Evolutionary conservation across 2,329 filamentous ascomycete species (phyloP).

Genomic region (Mycosphaerella sp.): DNA sequence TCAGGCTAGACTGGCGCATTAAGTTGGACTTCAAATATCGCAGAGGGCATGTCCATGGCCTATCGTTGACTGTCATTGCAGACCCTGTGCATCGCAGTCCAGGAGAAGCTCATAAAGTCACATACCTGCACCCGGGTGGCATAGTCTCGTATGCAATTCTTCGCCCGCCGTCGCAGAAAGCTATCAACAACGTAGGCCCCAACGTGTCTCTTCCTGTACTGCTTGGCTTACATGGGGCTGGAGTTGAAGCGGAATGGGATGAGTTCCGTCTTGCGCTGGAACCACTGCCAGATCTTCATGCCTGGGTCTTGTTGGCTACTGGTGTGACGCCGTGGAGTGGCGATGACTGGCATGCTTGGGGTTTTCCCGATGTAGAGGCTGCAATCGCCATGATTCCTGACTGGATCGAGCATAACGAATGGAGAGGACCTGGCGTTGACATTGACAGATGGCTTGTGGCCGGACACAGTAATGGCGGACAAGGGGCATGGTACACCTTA

Average conservation of each 20-base stretch:
- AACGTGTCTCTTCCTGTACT: constrained; percentile 42
- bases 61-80: constrained; percentile 11
- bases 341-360: constrained; percentile 58
- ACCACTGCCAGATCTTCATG: constrained; percentile 46
- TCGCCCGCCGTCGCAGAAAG: constrained; percentile 45
- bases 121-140: constrained; percentile 48
- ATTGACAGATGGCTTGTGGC: constrained; percentile 46
- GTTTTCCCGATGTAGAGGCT: constrained; percentile 50
- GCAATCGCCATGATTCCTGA: constrained; percentile 44
- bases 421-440: constrained; percentile 45
- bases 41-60: constrained; percentile 7
- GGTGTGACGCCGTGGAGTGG: constrained; percentile 54
- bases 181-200: constrained; percentile 24
- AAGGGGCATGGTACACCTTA: constrained; percentile 52
- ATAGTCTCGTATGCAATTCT: constrained; percentile 53
- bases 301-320: constrained; percentile 51
- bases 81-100: constrained; percentile 3
- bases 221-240: constrained; percentile 51
- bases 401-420: constrained; percentile 46
- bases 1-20: constrained; percentile 11
- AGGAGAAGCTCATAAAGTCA: constrained; percentile 46
- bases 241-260: constrained; percentile 47
- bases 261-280: constrained; percentile 45
- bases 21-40: constrained; percentile 18
- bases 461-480: constrained; percentile 56